phyloP scores from a whole-genome alignment of 768 basidiomycete species.

The Rhodotorula kratochvilovae region DNA sequence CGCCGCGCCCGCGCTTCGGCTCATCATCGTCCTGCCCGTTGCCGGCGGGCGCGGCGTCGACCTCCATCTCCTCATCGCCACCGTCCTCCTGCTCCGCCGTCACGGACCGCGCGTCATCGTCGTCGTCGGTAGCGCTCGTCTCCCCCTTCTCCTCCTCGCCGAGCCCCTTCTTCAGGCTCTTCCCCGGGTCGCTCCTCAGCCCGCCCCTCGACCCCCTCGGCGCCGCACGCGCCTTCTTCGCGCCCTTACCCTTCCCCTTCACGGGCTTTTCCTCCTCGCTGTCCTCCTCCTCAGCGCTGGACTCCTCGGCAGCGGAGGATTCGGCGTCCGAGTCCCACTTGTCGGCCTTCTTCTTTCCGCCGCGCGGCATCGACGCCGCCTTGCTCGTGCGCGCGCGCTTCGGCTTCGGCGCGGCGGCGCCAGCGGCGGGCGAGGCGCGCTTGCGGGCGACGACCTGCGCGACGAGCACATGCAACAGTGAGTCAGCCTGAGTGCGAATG shows the following conservation, averaged over 20 bases:
- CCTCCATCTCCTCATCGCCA: constrained; percentile 2
- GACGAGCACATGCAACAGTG: neutral
- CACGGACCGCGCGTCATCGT: neutral
- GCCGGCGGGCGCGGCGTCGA: constrained; percentile 8
- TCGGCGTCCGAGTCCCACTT: constrained; percentile 20
- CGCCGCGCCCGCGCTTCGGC: constrained; percentile 3
- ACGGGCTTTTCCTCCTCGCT: neutral
- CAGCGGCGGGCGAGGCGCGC: constrained; percentile 10
- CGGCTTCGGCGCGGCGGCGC: constrained; percentile 7
- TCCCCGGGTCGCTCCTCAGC: constrained; percentile 3
- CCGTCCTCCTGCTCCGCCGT: constrained; percentile 1
- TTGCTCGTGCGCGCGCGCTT: neutral
- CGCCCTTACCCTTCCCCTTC: neutral
- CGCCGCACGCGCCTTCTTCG: neutral
- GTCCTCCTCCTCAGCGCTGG: neutral
- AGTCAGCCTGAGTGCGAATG: constrained; percentile 1
- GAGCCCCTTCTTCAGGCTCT: constrained; percentile 13
- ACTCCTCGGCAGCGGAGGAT: neutral
- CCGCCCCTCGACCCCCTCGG: constrained; percentile 1
- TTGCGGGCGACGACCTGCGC: constrained; percentile 5
- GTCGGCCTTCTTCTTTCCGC: constrained; percentile 6
- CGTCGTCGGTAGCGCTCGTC: neutral
- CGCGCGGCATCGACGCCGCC: neutral
- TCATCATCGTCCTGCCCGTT: neutral
- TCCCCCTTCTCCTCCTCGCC: neutral